Percentiles rank a stretch among this genome's conserved stretches.
Evolutionary conservation across 2,329 filamentous ascomycete genomes (phyloP).

Genomic region (Diaporthe sp.): DNA sequence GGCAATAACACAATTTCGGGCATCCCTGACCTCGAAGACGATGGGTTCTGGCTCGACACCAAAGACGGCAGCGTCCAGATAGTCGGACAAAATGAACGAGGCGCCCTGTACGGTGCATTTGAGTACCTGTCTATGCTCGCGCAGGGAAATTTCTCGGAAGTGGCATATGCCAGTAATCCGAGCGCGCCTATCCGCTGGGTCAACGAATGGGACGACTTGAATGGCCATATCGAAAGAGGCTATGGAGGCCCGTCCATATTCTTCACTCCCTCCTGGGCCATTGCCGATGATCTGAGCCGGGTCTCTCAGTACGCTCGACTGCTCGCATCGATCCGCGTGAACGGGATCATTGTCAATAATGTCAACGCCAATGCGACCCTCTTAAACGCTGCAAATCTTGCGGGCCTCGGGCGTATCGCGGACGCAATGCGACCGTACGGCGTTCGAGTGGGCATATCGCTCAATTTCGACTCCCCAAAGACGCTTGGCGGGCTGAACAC

Average conservation of each 20-base stretch:
- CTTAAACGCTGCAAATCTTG: constrained; percentile 68
- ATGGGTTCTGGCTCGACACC: constrained; percentile 73
- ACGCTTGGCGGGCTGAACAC: constrained; percentile 61
- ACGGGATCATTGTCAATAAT: constrained; percentile 77
- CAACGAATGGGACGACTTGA: constrained; percentile 81
- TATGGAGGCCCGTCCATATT: constrained; percentile 78
- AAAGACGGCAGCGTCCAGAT: constrained; percentile 64
- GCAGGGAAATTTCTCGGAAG: constrained; percentile 65
- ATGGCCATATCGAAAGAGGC: constrained; percentile 76
- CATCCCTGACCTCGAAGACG: constrained; percentile 58
- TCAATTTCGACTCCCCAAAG: constrained; percentile 77
- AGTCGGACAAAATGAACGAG: constrained; percentile 74
- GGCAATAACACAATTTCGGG: constrained; percentile 49
- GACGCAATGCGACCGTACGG: constrained; percentile 77
- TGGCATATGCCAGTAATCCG: constrained; percentile 65
- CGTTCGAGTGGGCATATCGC: constrained; percentile 73
- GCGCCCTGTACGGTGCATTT: constrained; percentile 77
- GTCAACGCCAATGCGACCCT: constrained; percentile 76
- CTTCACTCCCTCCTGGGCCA: constrained; percentile 65
- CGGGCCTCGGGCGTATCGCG: constrained; percentile 72
- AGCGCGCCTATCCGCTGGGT: constrained; percentile 75
- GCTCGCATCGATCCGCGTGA: constrained; percentile 74
- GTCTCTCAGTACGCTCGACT: constrained; percentile 74
- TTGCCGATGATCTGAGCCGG: constrained; percentile 68
- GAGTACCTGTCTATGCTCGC: constrained; percentile 76